A percentile compares a stretch with the other conserved stretches of the same genome.
Conservation (phyloP, 768 basidiomycete genomes). For the Imleria badia region DNA sequence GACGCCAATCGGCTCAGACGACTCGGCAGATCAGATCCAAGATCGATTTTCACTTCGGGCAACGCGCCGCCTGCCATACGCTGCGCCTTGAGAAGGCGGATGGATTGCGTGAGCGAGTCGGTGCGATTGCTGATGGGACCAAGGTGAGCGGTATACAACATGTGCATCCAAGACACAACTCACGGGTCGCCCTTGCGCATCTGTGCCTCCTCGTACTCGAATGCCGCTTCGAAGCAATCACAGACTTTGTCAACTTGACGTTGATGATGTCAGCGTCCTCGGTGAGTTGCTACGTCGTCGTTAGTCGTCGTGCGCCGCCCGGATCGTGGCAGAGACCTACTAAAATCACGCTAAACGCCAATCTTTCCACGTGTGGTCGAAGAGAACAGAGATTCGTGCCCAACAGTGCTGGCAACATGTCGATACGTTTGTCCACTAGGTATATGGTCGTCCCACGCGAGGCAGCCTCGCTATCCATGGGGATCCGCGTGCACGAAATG, state of each 20-base stretch:
- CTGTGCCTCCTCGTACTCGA: constrained; percentile 97
- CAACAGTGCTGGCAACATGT: constrained; percentile 89
- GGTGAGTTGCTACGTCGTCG: constrained; percentile 70
- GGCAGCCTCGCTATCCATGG: constrained; percentile 97
- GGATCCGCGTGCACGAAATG: constrained; percentile 88
- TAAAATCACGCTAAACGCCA: constrained; percentile 97
- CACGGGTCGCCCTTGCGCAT: constrained; percentile 89
- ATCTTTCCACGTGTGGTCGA: constrained; percentile 85
- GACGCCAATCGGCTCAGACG: constrained; percentile 94
- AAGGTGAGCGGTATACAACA: constrained; percentile 39
- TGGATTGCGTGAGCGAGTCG: constrained; percentile 81
- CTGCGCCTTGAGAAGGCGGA: constrained; percentile 81
- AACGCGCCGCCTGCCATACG: constrained; percentile 97
- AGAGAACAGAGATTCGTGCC: constrained; percentile 97
- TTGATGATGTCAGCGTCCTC: constrained; percentile 87
- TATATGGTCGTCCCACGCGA: constrained; percentile 96
- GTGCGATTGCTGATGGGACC: constrained; percentile 54
- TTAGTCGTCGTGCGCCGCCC: constrained; percentile 47
- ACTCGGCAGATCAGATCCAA: constrained; percentile 93
- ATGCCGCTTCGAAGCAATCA: constrained; percentile 93
- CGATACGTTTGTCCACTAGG: constrained; percentile 86
- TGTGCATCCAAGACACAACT: constrained; percentile 38
- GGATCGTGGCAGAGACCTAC: constrained; percentile 39
- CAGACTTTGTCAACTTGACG: constrained; percentile 91
- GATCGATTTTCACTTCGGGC: constrained; percentile 95